Evolutionary conservation across 164 flowering plant species (phyloP).

Genomic region (Vitis cinerea): DNA sequence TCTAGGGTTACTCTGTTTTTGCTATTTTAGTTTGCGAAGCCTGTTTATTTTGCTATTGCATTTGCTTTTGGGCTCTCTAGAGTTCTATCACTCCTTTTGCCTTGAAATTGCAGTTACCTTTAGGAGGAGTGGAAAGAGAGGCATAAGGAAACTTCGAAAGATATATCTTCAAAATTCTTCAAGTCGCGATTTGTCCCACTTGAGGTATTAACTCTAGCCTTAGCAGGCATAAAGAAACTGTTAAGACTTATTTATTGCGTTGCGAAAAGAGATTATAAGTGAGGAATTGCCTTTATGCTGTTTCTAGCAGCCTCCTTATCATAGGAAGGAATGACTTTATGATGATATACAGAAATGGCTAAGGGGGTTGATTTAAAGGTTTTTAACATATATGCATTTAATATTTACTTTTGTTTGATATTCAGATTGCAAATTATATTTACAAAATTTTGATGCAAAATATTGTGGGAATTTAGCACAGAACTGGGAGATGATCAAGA

Average conservation of each 20-base stretch:
- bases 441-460: no score
- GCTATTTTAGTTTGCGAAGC: no score
- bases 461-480: no score
- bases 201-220: constrained; percentile 53
- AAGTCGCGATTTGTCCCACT: constrained; percentile 75
- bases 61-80: no score
- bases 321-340: not conserved
- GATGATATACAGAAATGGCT: no score
- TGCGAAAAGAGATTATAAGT: not conserved
- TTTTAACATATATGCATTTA: not conserved
- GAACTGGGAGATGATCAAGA: no score
- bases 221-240: not conserved
- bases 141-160: constrained; percentile 58
- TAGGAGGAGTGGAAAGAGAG: constrained; percentile 97
- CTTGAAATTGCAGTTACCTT: constrained; percentile 58
- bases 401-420: no score
- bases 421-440: no score
- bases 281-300: not conserved
- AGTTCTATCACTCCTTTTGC: not conserved
- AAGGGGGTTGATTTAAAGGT: not conserved
- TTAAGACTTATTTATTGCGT: no score
- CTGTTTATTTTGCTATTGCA: no score
- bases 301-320: not conserved
- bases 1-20: no score
- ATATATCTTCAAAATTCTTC: constrained; percentile 49